Evolutionary conservation across 495 filamentous ascomycete genomes (phyloP), one percentile per base, ranked within the genome.

Genomic region (Xylaria cubensis): DNA sequence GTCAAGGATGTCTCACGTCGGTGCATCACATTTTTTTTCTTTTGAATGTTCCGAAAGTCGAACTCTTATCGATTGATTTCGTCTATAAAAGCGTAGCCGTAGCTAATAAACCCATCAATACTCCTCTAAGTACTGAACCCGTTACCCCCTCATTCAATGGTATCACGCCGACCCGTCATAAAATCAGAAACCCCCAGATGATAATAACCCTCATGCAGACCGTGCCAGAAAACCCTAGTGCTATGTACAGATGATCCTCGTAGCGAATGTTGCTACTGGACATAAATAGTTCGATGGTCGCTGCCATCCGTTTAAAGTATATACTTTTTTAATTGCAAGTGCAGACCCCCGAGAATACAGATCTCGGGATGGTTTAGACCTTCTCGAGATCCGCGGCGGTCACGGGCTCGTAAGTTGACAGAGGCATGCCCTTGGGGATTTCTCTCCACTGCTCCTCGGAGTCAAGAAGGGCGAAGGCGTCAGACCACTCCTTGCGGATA

Each of bases 371-470:
- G 7, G 7, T 8, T 50, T 64, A 71, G 0, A 21, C 61, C 21
- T 66, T 72, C 53, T 72, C 70, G 26, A 61, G 26, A 8, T 73
- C 71, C 13, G 55, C 24, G n/a, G 39, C 67, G 15, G 34, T n/a
- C 4, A 62, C 41, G 34, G 72, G 72, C 36, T 70, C 67, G n/a
- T 71, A 73, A 21, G 72, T 73, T 21, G 64, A 65, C 2, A 73
- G 53, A 3, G 72, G 50, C 72, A 73, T 73, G 48, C 72, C 72
- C 61, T 70, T 69, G 36, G 72, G 72, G 26, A 71, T 73, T n/a
- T 73, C 67, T 4, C 36, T 65, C 72, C 72, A 73, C 67, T 73
- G 67, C 59, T 65, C 66, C 15, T 71, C 72, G 26, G 3, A 26
- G 29, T 73, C 72, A 15, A 73, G 72, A 6, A 73, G 72, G 6